Base-by-base conservation (phyloP, 495 filamentous ascomycete species). In the Xylaria grammica region DNA sequence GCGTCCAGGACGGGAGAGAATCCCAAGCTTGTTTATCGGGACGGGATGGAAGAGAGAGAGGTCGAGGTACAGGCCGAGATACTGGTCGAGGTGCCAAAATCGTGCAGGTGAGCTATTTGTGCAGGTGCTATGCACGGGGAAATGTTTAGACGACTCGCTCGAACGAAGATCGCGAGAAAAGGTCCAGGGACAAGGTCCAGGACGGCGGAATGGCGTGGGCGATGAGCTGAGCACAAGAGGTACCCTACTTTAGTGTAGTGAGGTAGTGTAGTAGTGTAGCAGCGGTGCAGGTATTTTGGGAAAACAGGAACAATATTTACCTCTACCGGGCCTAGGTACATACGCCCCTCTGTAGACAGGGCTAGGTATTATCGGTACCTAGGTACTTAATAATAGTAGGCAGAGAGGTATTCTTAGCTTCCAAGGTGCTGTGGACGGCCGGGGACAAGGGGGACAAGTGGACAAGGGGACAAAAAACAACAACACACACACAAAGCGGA, bases 201-300 rank as follows among this genome's bases (percentile, higher is more conserved):
- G 42, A 58, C n/a, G 30, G 24, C 36, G 54, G 49, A 52, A 55
- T 55, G 60, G 60, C 38, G 50, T 62, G 34, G 48, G 32, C 5
- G 50, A 55, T 32, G 50, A 48, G n/a, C n/a, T n/a, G n/a, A n/a
- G n/a, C n/a, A n/a, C n/a, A n/a, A n/a, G n/a, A n/a, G 30, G 42
- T n/a, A 45, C n/a, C 42, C 42, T 55, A 44, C 40, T 19, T 19
- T 7, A 10, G 40, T 36, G 34, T 36, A 36, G 34, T 36, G 34
- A 36, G 34, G 34, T 36, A 11, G 40, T 42, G 32, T 11, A 36
- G 32, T 36, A 36, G 32, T 36, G 32, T 36, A 36, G 32, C n/a
- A n/a, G n/a, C n/a, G n/a, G n/a, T 4, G 4, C 11, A 36, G 32
- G 32, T 36, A 36, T 42, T 42, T 42, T 15, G 40, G 40, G 40